Evolutionary conservation across 1,284 basidiomycete genomes (phyloP), one percentile per base, ranked within the genome.

Genomic region (Cutaneotrichosporon dermatis): DNA sequence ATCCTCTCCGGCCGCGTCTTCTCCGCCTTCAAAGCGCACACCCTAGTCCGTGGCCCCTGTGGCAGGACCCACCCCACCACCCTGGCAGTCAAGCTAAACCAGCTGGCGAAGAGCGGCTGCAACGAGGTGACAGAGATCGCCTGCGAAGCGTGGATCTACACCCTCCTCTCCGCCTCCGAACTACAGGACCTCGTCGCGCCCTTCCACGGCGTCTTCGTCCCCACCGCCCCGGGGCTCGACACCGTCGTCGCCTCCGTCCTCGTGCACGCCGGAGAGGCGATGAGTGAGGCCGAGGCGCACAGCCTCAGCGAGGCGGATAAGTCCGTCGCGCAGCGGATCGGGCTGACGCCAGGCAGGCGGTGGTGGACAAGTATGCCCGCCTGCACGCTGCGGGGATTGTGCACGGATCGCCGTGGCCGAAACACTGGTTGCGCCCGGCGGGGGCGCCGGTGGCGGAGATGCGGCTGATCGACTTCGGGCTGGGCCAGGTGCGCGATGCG

Each of bases 401-500:
- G 3, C 55, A 57, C 43, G 42, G 10, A 35, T 51, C 55, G 35
- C 10, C 42, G 11, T 13, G 8, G 2, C 35, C 50, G 35, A 52
- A 52, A 12, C 55, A 57, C 42, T 57, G 55, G 55, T 42, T 57
- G 6, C 25, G 15, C 15, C 2, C 13, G 9, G 11, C 6, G 4
- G 45, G 39, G 2, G 2, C 12, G 1, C 51, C 51, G 13, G 36
- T 51, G 3, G 25, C 25, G 8, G 16, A 35, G 4, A 9, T 55
- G 13, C 36, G 46, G 9, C 37, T 55, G 10, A 55, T 49, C 45
- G 54, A 42, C 33, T 55, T 55, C 39, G 54, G 54, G 12, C n/a
- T 13, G 12, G 35, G 46, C 34, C 35, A 33, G 33, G 46, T 49
- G 46, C 46, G 34, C 12, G 34, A 40, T 8, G 11, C 46, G 33